A percentile compares a stretch with the other conserved stretches of the same genome.
Evolutionary conservation across 108 stramenopile species (phyloP).

Genomic region (Cyclotella distinguenda): DNA sequence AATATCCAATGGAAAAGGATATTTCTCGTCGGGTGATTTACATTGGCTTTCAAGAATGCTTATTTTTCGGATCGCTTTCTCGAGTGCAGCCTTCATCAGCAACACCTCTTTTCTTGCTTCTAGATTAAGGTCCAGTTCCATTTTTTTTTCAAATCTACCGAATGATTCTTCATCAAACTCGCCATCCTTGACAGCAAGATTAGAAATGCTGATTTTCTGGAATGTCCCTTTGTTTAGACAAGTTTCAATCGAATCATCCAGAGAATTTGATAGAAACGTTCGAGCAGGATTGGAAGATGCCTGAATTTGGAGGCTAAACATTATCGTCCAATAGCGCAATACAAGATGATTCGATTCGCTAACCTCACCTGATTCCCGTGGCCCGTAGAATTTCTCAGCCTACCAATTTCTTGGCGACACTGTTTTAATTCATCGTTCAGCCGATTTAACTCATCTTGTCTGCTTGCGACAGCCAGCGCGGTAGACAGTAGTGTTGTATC

Average conservation of each 20-base stretch:
- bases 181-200: slow-evolving; percentile 28
- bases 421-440: slow-evolving; percentile 69
- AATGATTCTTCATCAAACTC: slow-evolving; percentile 50
- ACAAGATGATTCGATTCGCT: background rate
- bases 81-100: slow-evolving; percentile 53
- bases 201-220: slow-evolving; percentile 34
- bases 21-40: slow-evolving; percentile 2
- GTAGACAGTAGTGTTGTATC: slow-evolving; percentile 50
- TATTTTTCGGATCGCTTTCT: slow-evolving; percentile 66
- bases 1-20: slow-evolving; percentile 43
- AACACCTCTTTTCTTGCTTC: slow-evolving; percentile 49
- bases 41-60: slow-evolving; percentile 27
- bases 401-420: slow-evolving; percentile 79
- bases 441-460: slow-evolving; percentile 37
- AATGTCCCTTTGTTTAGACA: slow-evolving; percentile 11
- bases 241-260: slow-evolving; percentile 29
- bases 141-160: slow-evolving; percentile 40
- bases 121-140: slow-evolving; percentile 35
- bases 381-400: slow-evolving; percentile 50
- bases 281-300: background rate
- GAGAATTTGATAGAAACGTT: slow-evolving; percentile 38
- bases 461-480: slow-evolving; percentile 34
- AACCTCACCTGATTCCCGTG: slow-evolving; percentile 13
- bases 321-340: too few species aligned
- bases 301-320: background rate